phyloP scores from a whole-genome alignment of 768 basidiomycete species.

The Serpula lacrymans region DNA sequence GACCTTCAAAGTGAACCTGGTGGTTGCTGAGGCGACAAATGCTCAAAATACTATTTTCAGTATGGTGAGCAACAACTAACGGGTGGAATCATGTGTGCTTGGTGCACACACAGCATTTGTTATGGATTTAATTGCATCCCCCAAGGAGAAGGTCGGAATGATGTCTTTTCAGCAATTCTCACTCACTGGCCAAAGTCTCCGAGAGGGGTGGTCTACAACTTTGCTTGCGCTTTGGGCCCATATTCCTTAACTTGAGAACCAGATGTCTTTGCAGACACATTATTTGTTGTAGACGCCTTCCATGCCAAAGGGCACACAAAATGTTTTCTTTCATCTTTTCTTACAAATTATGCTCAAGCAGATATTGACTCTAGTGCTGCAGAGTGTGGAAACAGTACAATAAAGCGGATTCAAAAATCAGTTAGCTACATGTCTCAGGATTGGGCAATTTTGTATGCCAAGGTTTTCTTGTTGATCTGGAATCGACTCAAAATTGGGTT shows the following conservation, averaged over 20 bases:
- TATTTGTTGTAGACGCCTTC: conserved; percentile 27
- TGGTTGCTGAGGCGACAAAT: too few species aligned
- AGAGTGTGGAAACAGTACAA: conserved; percentile 29
- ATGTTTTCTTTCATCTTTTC: conserved; percentile 22
- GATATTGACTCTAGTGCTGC: conserved; percentile 32
- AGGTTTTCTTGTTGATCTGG: too few species aligned
- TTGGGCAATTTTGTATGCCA: conserved; percentile 30
- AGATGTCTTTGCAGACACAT: conserved; percentile 25
- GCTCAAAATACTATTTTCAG: too few species aligned
- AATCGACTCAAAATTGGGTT: too few species aligned
- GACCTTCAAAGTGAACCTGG: conserved; percentile 17
- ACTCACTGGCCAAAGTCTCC: conserved; percentile 30
- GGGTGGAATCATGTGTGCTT: too few species aligned
- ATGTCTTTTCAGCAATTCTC: conserved; percentile 37
- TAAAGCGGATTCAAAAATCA: conserved; percentile 21
- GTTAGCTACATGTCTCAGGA: too few species aligned
- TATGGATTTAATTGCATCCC: too few species aligned
- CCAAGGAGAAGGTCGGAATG: too few species aligned
- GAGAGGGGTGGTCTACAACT: conserved; percentile 27
- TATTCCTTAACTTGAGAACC: conserved; percentile 29
- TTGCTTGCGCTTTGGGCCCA: conserved; percentile 29
- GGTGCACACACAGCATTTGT: too few species aligned
- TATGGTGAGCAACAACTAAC: too few species aligned
- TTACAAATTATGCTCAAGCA: conserved; percentile 20
- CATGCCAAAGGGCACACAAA: conserved; percentile 28